A percentile compares a stretch with the other conserved stretches of the same genome.
Conservation (phyloP, 495 filamentous ascomycete species). For the Usnea hakonensis region DNA sequence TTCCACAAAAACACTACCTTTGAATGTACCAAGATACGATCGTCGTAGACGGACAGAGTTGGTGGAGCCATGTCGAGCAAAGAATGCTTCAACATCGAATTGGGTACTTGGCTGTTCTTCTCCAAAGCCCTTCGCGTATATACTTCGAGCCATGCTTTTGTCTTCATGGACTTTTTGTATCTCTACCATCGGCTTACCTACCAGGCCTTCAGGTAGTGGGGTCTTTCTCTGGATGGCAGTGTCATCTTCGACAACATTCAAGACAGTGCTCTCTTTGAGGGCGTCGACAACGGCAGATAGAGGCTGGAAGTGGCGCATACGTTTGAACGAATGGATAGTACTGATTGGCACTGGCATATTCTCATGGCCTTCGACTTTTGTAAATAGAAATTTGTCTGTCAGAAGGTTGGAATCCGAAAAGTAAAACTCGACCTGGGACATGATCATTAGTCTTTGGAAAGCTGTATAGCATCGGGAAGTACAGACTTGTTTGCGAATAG, state of each 20-base stretch:
- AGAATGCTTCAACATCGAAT: constrained; percentile 88
- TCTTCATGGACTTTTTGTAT: constrained; percentile 51
- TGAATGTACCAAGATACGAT: constrained; percentile 60
- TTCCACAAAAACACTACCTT: constrained; percentile 92
- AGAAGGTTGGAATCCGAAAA: constrained; percentile 90
- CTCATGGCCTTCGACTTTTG: constrained; percentile 60
- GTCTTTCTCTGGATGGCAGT: constrained; percentile 68
- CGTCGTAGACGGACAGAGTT: constrained; percentile 86
- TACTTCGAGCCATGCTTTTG: constrained; percentile 49
- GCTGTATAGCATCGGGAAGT: constrained; percentile 7
- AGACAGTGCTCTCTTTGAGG: constrained; percentile 59
- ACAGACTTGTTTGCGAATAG: constrained; percentile 71
- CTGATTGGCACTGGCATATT: constrained; percentile 75
- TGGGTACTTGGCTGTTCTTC: constrained; percentile 70
- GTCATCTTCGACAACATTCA: constrained; percentile 58
- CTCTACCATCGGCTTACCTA: constrained; percentile 33
- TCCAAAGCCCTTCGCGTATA: constrained; percentile 87
- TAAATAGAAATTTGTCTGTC: constrained; percentile 77
- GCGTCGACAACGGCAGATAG: constrained; percentile 73
- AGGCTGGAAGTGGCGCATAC: constrained; percentile 88
- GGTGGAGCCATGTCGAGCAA: constrained; percentile 68
- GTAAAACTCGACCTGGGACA: constrained; percentile 84
- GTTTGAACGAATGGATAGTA: constrained; percentile 74
- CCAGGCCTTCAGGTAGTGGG: constrained; percentile 45
- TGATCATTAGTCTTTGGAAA: constrained; percentile 9